Evolutionary conservation across 352 stramenopile genomes (phyloP).

Genomic region (Saprolegnia diclina): DNA sequence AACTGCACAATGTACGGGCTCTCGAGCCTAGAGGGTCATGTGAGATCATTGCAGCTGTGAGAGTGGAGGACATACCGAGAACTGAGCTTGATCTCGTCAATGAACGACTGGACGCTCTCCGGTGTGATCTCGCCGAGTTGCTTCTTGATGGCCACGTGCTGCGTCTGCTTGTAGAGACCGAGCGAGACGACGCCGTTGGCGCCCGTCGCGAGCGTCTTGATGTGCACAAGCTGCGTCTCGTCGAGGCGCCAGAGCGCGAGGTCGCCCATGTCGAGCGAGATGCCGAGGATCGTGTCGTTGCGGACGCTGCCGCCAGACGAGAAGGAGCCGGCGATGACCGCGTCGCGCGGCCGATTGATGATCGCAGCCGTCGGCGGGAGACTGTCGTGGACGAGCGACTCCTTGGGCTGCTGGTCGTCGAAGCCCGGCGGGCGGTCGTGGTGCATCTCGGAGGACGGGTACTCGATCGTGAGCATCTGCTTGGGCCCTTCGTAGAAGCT

Average conservation of each 20-base stretch:
- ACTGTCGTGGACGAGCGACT: slow-evolving; percentile 5
- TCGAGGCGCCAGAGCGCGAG: slow-evolving; percentile 22
- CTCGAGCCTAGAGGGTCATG: background rate
- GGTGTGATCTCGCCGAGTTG: slow-evolving; percentile 11
- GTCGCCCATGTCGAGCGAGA: slow-evolving; percentile 22
- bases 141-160: slow-evolving; percentile 23
- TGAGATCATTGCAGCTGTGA: no score
- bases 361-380: background rate
- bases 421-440: background rate
- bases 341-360: background rate
- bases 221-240: slow-evolving; percentile 4
- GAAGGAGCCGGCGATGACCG: background rate
- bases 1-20: slow-evolving; percentile 84
- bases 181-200: slow-evolving; percentile 8
- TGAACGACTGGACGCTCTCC: slow-evolving; percentile 20
- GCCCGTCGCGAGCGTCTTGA: slow-evolving; percentile 3
- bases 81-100: slow-evolving; percentile 24
- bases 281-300: slow-evolving; percentile 19
- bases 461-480: background rate
- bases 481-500: background rate
- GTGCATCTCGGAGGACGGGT: background rate
- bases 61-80: background rate
- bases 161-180: slow-evolving; percentile 14
- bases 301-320: background rate
- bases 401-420: background rate